Base-by-base conservation (phyloP, 495 filamentous ascomycete genomes). In the Monascus purpureus region DNA sequence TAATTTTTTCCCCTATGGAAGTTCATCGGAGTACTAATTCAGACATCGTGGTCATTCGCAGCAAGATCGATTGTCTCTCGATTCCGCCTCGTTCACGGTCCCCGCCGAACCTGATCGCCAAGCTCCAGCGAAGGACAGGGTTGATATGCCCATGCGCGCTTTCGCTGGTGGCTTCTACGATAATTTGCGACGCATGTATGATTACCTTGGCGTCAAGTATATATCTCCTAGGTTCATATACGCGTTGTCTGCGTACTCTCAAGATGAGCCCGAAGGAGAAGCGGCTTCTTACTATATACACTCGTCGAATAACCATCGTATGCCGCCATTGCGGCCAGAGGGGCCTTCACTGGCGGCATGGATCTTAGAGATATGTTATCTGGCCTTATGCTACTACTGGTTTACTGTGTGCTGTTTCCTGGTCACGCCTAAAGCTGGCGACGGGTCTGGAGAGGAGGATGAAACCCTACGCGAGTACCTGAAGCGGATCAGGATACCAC, bases 141-240 rank as follows among this genome's bases (percentile, higher is more conserved):
- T 66, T 15, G 68, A 74, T 50, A 41, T 74, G n/a, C 71, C 71
- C 12, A 73, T 73, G 66, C 67, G 69, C 22, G 60, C 62, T 2
- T 67, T 72, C 31, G 61, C 65, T 5, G 66, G 53, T 11, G 64
- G 67, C 14, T 75, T 61, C 45, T 70, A 74, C 32, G 50, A 50
- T n/a, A 65, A 65, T 29, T 47, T 75, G 25, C 56, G 45, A 15
- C 50, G 53, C 1, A 68, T 75, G 67, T 73, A 75, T 40, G 54
- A 60, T 17, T 55, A 69, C 36, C 43, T 75, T 11, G 59, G 46
- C 0, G 47, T 74, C 8, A 27, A 46, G 17, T 71, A 63, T 42
- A 46, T 50, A 12, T 38, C 47, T 13, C 57, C 61, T 25, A 48
- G 42, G n/a, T 73, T 72, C 41, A 39, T 68, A 6, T 67, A 53